Evolutionary conservation across 78 protist species (phyloP).

Genomic region (Andalucia godoyi): DNA sequence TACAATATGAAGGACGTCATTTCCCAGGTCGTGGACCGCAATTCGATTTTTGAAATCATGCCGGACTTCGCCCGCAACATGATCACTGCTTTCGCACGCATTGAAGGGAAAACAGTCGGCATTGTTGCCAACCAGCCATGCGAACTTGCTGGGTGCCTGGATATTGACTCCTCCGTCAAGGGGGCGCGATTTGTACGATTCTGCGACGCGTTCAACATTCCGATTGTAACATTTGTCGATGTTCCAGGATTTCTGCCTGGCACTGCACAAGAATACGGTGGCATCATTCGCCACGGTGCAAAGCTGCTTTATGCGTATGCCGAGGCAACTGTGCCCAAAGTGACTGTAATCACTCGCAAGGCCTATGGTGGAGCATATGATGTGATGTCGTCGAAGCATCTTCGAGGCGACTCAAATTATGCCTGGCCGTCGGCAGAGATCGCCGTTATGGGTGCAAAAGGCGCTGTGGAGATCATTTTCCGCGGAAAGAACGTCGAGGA

Average conservation of each 20-base stretch:
- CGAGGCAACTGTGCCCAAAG: conserved; percentile 95
- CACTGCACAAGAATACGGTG: conserved; percentile 72
- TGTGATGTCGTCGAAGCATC: conserved; percentile 92
- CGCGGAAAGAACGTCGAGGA: conserved; percentile 43
- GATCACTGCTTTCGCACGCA: conserved; percentile 78
- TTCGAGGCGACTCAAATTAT: conserved; percentile 92
- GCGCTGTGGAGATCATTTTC: conserved; percentile 91
- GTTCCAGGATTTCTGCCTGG: conserved; percentile 99
- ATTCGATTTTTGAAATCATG: conserved; percentile 78
- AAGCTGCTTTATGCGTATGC: conserved; percentile 96
- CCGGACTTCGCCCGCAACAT: conserved; percentile 88
- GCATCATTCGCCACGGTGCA: conserved; percentile 97
- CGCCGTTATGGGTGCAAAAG: conserved; percentile 98
- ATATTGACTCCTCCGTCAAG: conserved; percentile 88
- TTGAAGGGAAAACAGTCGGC: conserved; percentile 91
- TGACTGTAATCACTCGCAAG: conserved; percentile 95
- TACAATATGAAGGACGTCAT: conserved; percentile 92
- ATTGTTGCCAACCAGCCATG: conserved; percentile 95
- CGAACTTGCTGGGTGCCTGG: conserved; percentile 87
- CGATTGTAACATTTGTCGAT: conserved; percentile 90
- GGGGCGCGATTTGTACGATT: conserved; percentile 85
- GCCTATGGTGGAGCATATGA: conserved; percentile 98
- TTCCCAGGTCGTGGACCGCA: conserved; percentile 71
- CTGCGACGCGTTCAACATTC: conserved; percentile 95
- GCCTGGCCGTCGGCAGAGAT: conserved; percentile 98